Evolutionary conservation across 495 filamentous ascomycete species (phyloP).

Genomic region (Lophium mytilinum): DNA sequence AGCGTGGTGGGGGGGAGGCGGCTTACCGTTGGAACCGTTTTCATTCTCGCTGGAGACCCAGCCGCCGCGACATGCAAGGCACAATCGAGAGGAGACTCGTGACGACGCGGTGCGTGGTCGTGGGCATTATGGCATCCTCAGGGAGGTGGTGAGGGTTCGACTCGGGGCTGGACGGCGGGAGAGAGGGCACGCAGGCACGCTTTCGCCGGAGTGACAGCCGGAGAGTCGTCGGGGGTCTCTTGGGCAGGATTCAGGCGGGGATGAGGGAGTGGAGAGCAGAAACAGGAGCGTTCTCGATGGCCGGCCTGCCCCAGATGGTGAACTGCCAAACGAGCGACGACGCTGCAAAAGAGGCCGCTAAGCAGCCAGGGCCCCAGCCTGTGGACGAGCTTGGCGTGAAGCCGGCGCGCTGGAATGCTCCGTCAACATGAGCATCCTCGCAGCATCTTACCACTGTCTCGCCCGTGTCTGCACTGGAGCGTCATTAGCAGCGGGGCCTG

Average conservation of each 20-base stretch:
- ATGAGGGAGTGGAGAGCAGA: not conserved
- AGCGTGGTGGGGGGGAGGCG: constrained; percentile 1
- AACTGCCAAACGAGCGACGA: too few species aligned
- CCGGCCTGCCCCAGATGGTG: too few species aligned
- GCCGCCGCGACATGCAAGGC: constrained; percentile 14
- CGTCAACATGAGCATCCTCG: too few species aligned
- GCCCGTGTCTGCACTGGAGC: too few species aligned
- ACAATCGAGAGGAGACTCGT: constrained; percentile 21
- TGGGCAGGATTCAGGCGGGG: not conserved
- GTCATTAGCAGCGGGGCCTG: too few species aligned
- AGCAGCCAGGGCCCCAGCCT: not conserved
- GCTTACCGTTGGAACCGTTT: constrained; percentile 30
- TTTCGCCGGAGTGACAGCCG: not conserved
- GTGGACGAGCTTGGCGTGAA: too few species aligned
- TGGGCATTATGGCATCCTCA: constrained; percentile 22
- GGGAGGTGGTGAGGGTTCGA: constrained; percentile 1
- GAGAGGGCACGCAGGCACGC: not conserved
- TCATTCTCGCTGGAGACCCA: constrained; percentile 25
- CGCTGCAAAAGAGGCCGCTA: not conserved
- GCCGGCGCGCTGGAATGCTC: too few species aligned
- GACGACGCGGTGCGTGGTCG: constrained; percentile 14
- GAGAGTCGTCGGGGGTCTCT: not conserved
- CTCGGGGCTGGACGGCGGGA: not conserved
- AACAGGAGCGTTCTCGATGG: too few species aligned
- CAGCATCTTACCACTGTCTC: too few species aligned